Conservation (phyloP, 305 asterid species). For the Solanum hybrid region DNA sequence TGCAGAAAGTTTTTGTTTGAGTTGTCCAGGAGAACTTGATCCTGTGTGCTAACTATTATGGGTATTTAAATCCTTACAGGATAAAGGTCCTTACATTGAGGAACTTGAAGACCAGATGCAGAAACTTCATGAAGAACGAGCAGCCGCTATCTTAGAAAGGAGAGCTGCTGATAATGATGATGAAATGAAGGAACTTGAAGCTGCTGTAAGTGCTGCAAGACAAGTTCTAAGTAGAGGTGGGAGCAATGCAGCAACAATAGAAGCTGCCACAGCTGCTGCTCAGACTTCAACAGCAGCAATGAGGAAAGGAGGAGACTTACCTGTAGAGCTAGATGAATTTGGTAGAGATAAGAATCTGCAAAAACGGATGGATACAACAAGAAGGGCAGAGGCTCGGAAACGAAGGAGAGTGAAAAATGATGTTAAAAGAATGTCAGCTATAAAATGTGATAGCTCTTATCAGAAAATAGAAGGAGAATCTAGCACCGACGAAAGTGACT, state of each 20-base stretch:
- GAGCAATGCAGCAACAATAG: conserved; percentile 33
- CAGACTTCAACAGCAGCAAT: conserved; percentile 48
- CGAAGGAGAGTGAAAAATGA: conserved; percentile 60
- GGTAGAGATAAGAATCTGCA: conserved; percentile 80
- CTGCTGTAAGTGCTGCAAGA: conserved; percentile 60
- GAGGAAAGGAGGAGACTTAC: conserved; percentile 47
- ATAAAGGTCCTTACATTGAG: conserved; percentile 87
- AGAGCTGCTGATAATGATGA: conserved; percentile 73
- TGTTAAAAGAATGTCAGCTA: conserved; percentile 45
- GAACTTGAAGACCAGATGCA: conserved; percentile 91
- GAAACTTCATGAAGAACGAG: conserved; percentile 80
- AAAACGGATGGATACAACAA: conserved; percentile 58
- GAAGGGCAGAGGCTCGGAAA: conserved; percentile 66
- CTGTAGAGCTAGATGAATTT: conserved; percentile 70
- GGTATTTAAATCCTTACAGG: conserved; percentile 26
- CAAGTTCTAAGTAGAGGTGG: conserved; percentile 53
- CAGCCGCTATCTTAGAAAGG: conserved; percentile 63
- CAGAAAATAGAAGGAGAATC: conserved; percentile 83
- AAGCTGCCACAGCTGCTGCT: conserved; percentile 59
- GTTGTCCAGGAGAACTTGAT: background rate
- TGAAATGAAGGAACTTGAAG: conserved; percentile 71
- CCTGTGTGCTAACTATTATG: background rate
- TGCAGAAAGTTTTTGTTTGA: background rate
- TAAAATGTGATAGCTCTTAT: conserved; percentile 34
- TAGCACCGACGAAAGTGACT: conserved; percentile 95